Conservation (phyloP, 495 filamentous ascomycete species). For the Glarea lozoyensis region DNA sequence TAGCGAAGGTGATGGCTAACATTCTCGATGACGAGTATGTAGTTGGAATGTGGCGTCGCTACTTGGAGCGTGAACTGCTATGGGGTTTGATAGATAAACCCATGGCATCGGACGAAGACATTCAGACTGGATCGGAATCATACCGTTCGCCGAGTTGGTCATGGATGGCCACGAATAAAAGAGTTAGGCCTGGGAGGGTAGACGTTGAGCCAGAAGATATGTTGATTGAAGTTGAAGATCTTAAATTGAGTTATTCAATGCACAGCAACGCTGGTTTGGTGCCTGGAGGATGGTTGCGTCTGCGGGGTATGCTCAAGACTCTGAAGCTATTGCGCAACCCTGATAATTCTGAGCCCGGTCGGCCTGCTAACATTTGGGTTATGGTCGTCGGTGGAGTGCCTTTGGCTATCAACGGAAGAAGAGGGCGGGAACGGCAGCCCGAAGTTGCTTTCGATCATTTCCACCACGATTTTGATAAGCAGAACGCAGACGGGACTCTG, state of each 20-base stretch:
- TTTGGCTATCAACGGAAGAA: too few species aligned
- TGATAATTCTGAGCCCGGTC: background rate
- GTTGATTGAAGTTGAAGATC: background rate
- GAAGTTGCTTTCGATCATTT: background rate
- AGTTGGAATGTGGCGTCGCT: background rate
- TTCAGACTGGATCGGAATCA: background rate
- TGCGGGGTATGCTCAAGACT: background rate
- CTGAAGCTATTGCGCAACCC: background rate
- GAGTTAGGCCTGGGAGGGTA: background rate
- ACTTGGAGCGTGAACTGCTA: background rate
- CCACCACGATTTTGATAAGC: background rate
- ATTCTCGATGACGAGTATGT: background rate
- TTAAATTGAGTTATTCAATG: background rate
- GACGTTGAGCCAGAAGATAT: background rate
- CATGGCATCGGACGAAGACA: too few species aligned
- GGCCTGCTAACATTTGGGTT: background rate
- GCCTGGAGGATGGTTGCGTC: background rate
- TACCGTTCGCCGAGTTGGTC: conserved; percentile 1
- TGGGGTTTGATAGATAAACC: background rate
- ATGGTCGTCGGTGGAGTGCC: background rate
- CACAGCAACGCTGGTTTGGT: background rate
- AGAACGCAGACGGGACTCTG: background rate
- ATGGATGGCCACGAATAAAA: background rate
- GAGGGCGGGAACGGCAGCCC: too few species aligned
- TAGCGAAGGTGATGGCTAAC: background rate